A percentile compares a stretch with the other conserved stretches of the same genome.
Conservation (phyloP, 1,139 yeast species). For the Pichia sp. region DNA sequence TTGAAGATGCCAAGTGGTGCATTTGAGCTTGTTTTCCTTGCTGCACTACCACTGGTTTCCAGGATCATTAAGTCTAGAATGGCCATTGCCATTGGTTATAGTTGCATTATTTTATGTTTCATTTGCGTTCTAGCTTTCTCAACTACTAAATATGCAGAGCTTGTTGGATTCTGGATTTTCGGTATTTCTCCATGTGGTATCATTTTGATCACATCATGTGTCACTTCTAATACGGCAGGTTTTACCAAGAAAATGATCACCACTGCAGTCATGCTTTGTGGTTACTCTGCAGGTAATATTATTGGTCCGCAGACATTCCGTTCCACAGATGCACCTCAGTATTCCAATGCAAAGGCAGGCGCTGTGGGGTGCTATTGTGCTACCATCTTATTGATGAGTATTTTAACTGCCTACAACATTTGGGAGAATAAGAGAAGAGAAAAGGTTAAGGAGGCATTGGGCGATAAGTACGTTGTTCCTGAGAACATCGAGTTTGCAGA, state of each 20-base stretch:
- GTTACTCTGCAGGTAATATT: conserved; percentile 35
- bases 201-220: conserved; percentile 15
- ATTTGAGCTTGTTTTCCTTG: conserved; percentile 32
- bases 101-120: conserved; percentile 32
- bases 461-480: conserved; percentile 20
- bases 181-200: conserved; percentile 30
- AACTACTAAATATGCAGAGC: conserved; percentile 25
- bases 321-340: conserved; percentile 17
- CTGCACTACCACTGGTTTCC: conserved; percentile 4
- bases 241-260: conserved; percentile 59
- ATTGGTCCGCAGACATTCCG: conserved; percentile 52
- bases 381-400: conserved; percentile 14
- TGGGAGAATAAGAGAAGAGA: conserved; percentile 26
- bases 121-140: conserved; percentile 43
- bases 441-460: conserved; percentile 8
- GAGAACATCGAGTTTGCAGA: conserved; percentile 43
- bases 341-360: conserved; percentile 21
- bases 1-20: conserved; percentile 42
- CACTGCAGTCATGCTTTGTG: conserved; percentile 53
- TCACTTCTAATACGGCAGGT: conserved; percentile 53
- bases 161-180: conserved; percentile 37
- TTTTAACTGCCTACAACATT: conserved; percentile 8
- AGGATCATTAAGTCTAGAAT: conserved; percentile 17
- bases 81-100: conserved; percentile 30
- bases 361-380: conserved; percentile 22